Base-by-base conservation (phyloP, 176 grass and related monocot genomes). In the Cocos nucifera region DNA sequence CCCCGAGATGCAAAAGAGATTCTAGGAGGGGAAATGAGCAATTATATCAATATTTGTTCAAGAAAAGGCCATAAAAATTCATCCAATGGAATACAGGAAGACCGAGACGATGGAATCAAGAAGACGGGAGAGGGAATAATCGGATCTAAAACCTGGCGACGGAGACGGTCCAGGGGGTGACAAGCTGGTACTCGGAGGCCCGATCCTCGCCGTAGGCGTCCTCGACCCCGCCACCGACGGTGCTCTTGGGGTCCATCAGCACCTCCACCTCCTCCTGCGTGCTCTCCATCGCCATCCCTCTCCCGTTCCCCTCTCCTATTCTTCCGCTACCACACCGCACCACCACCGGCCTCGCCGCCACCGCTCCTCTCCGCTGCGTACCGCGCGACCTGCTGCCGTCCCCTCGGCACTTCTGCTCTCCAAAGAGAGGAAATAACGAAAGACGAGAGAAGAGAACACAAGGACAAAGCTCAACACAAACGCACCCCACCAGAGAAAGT, bases 111-210 rank as follows among this genome's bases (percentile, higher is more conserved):
- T 44, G 35, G 9, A 44, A 44, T 44, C 35, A 44, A 74, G 64
- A 69, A 61, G 2, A 49, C 49, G 59, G 23, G 20, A 17, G n/a
- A 58, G 18, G 17, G 19, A 53, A 54, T 18, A 1, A 69, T 23
- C 58, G 73, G 68, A 73, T 73, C 77, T 63, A 17, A 44, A 15
- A 98, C 93, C 93, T 98, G 52, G 93, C 93, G 28, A 98, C 93
- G 61, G 93, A 86, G 76, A 79, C 61, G 59, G 78, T 64, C 87
- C 84, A 98, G 0, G 93, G 93, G 55, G 84, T 98, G 73, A 98
- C 88, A 2, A 76, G 84, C 19, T 69, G 73, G 53, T 98, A 84
- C 77, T 92, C 84, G 3, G 78, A 65, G 59, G 81, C 69, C 15
- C 29, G 71, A 73, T 97, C 92, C 65, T 80, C 87, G 54, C 69